Base-by-base conservation (phyloP, 2,329 filamentous ascomycete genomes). In the Sclerotiophoma versabilis region DNA sequence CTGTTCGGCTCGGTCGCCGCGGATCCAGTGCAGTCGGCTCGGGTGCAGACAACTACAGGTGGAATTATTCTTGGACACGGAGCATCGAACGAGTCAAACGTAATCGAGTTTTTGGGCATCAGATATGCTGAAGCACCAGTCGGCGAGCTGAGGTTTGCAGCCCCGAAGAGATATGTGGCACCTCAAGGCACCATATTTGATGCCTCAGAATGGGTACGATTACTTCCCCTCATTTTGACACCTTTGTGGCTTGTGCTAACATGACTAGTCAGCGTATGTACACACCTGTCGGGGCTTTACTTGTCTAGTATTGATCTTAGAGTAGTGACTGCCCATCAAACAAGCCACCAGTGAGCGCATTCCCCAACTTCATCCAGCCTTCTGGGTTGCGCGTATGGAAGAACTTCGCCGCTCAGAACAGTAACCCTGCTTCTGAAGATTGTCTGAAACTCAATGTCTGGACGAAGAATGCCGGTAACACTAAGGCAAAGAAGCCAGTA, bases 91-190 rank as follows among this genome's bases (percentile, higher is more conserved):
- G 59, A 50, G 25, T 60, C 48, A 2, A 47, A 37, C 26, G 68
- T 73, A 8, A 57, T 60, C 10, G 70, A 76, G 26, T 76, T 73
- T 32, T 50, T 76, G 15, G 74, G 73, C 15, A 72, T 76, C 29
- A 69, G 66, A 9, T 77, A 72, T 46, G 74, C 71, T 1, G 59
- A 69, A 53, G 63, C 72, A 14, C 72, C 74, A 9, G 50, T 70
- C 15, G 73, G 69, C 8, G 57, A 68, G 25, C 57, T 75, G 23
- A 64, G 73, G 30, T 76, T 74, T 51, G 69, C 66, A 9, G 60
- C 69, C 3, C 69, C 70, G 3, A 62, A 70, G 48, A 62, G 54
- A 38, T 70, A 65, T 53, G 29, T 61, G 25, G 64, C 68, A 19
- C 61, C 60, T 23, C 25, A 29, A 46, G 66, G 58, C 17, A 57